phyloP scores from a whole-genome alignment of 306 rosid species.

The Dryas octopetala region DNA sequence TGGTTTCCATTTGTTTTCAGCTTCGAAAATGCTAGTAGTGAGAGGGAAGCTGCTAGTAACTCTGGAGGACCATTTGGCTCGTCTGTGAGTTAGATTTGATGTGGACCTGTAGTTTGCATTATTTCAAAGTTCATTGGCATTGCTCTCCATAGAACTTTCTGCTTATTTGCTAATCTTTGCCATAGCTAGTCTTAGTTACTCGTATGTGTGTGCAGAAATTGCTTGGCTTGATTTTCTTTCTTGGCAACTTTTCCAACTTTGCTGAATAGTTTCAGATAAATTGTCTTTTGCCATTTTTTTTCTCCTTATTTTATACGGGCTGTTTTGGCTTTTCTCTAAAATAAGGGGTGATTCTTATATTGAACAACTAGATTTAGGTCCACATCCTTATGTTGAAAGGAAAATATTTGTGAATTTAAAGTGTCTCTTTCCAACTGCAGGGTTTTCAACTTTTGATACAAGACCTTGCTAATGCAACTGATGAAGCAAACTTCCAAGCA shows the following conservation, averaged over 20 bases:
- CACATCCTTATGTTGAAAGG: not conserved
- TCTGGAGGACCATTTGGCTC: slow-evolving; percentile 51
- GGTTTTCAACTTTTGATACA: slow-evolving; percentile 65
- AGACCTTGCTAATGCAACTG: slow-evolving; percentile 47
- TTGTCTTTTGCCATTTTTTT: not conserved
- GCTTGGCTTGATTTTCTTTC: not conserved
- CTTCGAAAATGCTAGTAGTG: slow-evolving; percentile 35
- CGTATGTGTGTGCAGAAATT: not conserved
- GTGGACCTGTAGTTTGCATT: slow-evolving; percentile 16
- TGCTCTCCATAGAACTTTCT: not conserved
- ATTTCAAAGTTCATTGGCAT: slow-evolving; percentile 3
- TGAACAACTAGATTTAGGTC: not conserved
- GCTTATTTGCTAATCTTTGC: not conserved
- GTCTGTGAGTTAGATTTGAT: slow-evolving; percentile 59
- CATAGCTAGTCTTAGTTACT: not conserved
- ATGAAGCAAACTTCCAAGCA: slow-evolving; percentile 41
- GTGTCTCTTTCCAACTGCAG: slow-evolving; percentile 34
- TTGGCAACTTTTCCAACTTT: not conserved
- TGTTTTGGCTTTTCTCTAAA: no score
- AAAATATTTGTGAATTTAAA: not conserved
- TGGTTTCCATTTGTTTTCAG: slow-evolving; percentile 60
- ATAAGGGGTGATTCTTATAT: not conserved
- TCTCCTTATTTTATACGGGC: no score
- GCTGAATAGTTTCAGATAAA: not conserved
- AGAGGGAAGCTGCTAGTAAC: slow-evolving; percentile 32